Base-by-base conservation (phyloP, 2,329 filamentous ascomycete genomes). In the Arthroderma sp. region DNA sequence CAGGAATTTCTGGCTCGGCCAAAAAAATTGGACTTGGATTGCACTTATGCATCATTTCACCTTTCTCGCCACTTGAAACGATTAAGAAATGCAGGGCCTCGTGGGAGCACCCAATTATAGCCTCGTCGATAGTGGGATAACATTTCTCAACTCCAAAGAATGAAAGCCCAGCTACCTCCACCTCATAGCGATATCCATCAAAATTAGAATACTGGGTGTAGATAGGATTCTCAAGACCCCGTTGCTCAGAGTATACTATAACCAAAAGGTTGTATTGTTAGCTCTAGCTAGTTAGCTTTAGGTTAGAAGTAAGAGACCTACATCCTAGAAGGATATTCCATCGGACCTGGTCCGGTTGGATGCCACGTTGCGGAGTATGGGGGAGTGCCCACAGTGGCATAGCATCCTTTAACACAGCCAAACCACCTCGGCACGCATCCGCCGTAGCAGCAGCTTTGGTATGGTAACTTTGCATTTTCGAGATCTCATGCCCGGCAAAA, bases 271-370 rank as follows among this genome's bases (percentile, higher is more conserved):
- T 15, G 44, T 51, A 31, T n/a, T n/a, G 28, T 51, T 51, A 51
- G 44, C 44, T 17, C 31, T n/a, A 17, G n/a, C n/a, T 2, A 2
- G 5, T 51, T 17, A 33, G 13, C 3, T 15, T 37, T 15, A 9
- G 39, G 17, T 19, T 19, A 19, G 39, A 41, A 33, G 1, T n/a
- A 15, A 5, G 25, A 11, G n/a, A 25, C 44, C 64, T 62, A 70
- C 70, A 66, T 28, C 64, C 43, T 2, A 71, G 60, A 19, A 71
- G 33, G 4, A 58, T 37, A 1, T 57, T 56, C 70, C 70, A 72
- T n/a, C 64, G 55, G 67, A 67, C 69, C 2, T 55, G 57, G 11
- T 59, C 56, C 4, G 56, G 23, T 2, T 57, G 56, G 2, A 62
- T 44, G 5, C 56, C 52, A 38, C 62, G 60, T 15, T 51, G 61